These are phyloP conservation scores for Erodium moschatum DNA, from an alignment of 441 rosid species.

Conservation along the genomic window DNA sequence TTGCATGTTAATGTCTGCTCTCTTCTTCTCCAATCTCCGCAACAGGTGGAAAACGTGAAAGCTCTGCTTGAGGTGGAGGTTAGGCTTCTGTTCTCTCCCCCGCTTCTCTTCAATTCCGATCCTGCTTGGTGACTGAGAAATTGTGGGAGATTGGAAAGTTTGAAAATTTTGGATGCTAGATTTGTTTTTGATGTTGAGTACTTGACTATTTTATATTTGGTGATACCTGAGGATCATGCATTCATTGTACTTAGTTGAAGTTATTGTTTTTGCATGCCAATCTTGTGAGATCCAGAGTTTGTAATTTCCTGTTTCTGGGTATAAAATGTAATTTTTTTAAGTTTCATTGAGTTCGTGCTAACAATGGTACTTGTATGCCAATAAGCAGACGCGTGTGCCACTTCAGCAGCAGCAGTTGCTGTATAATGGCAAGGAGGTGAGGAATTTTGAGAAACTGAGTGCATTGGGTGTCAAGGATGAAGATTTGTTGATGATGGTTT, in stretches of 20 bases:
- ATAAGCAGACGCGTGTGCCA: slow-evolving; percentile 62
- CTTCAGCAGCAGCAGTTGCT: slow-evolving; percentile 83
- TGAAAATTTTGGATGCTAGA: background rate
- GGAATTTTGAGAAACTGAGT: slow-evolving; percentile 66
- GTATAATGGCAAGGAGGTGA: slow-evolving; percentile 70
- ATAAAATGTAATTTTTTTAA: background rate
- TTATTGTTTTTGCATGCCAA: slow-evolving; percentile 3
- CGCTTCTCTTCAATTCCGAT: background rate
- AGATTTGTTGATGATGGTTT: slow-evolving; percentile 87
- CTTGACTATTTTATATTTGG: background rate
- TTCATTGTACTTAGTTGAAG: background rate
- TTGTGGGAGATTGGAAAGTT: background rate
- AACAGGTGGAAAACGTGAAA: slow-evolving; percentile 82
- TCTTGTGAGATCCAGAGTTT: background rate
- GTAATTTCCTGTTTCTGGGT: background rate
- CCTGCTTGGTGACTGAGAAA: slow-evolving; percentile 4
- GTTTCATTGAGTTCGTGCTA: slow-evolving; percentile 9
- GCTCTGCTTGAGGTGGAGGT: slow-evolving; percentile 97
- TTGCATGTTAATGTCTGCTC: background rate
- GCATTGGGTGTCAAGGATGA: slow-evolving; percentile 77
- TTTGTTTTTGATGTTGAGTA: background rate
- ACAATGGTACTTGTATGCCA: slow-evolving; percentile 14
- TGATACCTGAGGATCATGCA: background rate
- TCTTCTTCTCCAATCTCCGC: background rate
- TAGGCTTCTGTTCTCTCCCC: slow-evolving; percentile 15